These are phyloP conservation scores for Hyphopichia wangnamkhiaoensis DNA, from an alignment of 1,139 yeast genomes.

Conservation along the genomic window DNA sequence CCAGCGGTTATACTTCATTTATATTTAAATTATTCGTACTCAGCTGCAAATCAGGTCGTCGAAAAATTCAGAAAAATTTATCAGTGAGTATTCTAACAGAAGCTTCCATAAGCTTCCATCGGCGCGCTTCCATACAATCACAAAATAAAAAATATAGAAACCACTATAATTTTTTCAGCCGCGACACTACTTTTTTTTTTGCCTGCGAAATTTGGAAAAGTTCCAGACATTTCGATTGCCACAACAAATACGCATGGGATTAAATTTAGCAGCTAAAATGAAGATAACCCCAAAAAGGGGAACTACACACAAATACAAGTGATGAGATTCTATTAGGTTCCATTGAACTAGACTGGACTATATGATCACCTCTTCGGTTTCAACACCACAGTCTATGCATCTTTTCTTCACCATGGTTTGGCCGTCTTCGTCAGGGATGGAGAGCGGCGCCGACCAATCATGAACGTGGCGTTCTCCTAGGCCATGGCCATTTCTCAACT, in stretches of 20 bases:
- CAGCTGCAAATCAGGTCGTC: conserved; percentile 8
- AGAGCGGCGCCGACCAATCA: conserved; percentile 69
- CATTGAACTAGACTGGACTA: conserved; percentile 6
- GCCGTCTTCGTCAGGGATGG: conserved; percentile 40
- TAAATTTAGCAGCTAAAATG: conserved; percentile 1
- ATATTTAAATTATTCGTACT: conserved; percentile 1
- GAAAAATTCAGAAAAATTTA: no score
- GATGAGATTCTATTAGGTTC: background rate
- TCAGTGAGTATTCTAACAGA: conserved; percentile 19
- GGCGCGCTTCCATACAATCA: no score
- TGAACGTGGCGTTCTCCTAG: conserved; percentile 65
- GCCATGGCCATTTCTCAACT: conserved; percentile 58
- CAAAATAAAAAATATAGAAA: no score
- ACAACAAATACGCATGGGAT: no score
- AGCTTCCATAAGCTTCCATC: conserved; percentile 40
- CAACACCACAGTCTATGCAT: conserved; percentile 84
- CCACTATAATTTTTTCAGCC: background rate
- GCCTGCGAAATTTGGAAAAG: background rate
- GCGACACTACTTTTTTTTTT: background rate
- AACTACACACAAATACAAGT: background rate
- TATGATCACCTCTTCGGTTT: conserved; percentile 62
- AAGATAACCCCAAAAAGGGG: no score
- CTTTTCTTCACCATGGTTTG: conserved; percentile 53
- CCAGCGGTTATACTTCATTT: background rate
- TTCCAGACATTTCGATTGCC: background rate